Percentiles rank a stretch among this genome's conserved stretches.
Conservation (phyloP, 345 rosid species). For the Melaleuca alternifolia region DNA sequence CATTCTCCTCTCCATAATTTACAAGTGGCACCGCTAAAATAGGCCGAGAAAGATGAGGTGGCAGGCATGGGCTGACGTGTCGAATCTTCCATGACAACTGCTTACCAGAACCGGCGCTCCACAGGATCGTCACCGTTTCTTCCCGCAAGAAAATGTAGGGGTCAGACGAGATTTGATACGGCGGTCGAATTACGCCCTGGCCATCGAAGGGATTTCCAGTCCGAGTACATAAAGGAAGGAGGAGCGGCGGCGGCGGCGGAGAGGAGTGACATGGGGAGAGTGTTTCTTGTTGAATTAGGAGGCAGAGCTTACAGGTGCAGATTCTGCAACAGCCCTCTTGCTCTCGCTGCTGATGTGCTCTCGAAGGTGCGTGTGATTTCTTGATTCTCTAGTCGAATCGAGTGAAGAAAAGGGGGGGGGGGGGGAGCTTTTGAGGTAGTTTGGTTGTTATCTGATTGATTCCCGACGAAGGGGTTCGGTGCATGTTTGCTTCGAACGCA, state of each 20-base stretch:
- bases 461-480: neutral
- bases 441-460: neutral
- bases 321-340: conserved; percentile 26
- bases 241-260: neutral
- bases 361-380: conserved; percentile 10
- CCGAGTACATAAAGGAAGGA: neutral
- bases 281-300: conserved; percentile 21
- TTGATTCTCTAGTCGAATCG: neutral
- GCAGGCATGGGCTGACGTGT: neutral
- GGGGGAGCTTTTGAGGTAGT: neutral
- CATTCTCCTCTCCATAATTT: neutral
- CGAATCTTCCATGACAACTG: neutral
- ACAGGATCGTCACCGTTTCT: neutral
- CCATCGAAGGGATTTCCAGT: neutral
- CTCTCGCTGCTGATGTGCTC: conserved; percentile 24
- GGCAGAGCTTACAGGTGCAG: conserved; percentile 23
- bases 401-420: neutral
- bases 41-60: neutral
- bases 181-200: neutral
- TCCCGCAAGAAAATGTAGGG: neutral
- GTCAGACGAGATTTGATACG: neutral
- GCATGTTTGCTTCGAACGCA: neutral
- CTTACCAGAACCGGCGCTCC: neutral
- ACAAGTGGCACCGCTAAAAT: neutral
- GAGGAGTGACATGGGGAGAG: conserved; percentile 17